Evolutionary conservation across 768 basidiomycete genomes (phyloP).

Genomic region (Terana coerulea): DNA sequence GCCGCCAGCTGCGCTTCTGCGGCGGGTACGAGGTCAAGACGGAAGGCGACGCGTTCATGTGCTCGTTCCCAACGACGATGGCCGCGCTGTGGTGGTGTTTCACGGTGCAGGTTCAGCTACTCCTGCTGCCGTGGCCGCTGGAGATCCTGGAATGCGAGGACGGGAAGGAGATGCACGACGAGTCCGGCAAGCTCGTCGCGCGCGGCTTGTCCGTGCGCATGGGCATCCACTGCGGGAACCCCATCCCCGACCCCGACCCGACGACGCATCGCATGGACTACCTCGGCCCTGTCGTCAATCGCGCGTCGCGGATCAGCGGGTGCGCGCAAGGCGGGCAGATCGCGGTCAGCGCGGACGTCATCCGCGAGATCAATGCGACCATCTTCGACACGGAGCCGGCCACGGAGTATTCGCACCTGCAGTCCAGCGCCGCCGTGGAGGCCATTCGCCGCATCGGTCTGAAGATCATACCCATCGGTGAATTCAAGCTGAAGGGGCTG

Average conservation of each 20-base stretch:
- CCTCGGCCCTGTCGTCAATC: constrained; percentile 95
- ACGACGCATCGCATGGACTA: constrained; percentile 87
- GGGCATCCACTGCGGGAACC: constrained; percentile 93
- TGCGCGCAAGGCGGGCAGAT: constrained; percentile 91
- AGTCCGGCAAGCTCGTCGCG: constrained; percentile 63
- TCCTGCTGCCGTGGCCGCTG: constrained; percentile 84
- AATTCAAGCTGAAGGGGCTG: constrained; percentile 90
- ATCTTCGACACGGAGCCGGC: constrained; percentile 49
- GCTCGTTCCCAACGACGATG: constrained; percentile 87
- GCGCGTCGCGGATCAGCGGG: constrained; percentile 79
- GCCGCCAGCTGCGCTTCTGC: constrained; percentile 81
- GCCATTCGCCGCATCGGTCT: constrained; percentile 73
- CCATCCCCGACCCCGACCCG: constrained; percentile 82
- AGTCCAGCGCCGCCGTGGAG: constrained; percentile 61
- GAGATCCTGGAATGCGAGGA: constrained; percentile 93
- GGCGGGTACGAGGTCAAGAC: constrained; percentile 99
- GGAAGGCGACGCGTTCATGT: constrained; percentile 99
- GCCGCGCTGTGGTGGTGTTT: constrained; percentile 90
- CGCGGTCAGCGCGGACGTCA: constrained; percentile 83
- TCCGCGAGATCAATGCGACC: constrained; percentile 71
- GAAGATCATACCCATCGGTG: constrained; percentile 72
- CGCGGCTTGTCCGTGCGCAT: constrained; percentile 93
- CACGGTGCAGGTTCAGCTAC: constrained; percentile 77
- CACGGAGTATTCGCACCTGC: constrained; percentile 56
- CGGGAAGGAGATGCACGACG: constrained; percentile 73